These are phyloP conservation scores for Blastocystis hominis DNA, from an alignment of 352 stramenopile genomes.

Conservation along the genomic window DNA sequence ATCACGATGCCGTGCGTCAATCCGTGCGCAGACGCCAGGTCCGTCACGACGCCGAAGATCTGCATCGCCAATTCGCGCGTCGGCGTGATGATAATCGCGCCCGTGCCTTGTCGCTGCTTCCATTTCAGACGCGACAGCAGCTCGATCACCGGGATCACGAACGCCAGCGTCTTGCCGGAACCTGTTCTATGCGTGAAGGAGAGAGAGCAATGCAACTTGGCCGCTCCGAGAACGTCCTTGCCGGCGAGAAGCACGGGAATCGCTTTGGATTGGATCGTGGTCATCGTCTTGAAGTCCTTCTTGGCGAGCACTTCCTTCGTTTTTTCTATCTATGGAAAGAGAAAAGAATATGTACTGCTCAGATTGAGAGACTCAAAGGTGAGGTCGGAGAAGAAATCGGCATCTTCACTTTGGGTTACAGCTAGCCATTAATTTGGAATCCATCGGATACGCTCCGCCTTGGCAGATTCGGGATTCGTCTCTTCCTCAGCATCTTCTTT, in stretches of 20 bases:
- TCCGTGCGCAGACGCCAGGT: constrained; percentile 84
- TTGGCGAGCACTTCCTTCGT: background rate
- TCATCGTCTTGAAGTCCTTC: constrained; percentile 86
- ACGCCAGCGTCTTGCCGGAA: constrained; percentile 93
- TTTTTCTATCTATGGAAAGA: background rate
- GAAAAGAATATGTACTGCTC: background rate
- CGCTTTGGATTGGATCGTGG: constrained; percentile 88
- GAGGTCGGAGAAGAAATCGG: background rate
- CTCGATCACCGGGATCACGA: constrained; percentile 92
- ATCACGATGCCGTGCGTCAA: constrained; percentile 93
- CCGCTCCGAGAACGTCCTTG: constrained; percentile 88
- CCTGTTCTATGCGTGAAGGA: constrained; percentile 68
- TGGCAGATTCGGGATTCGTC: background rate
- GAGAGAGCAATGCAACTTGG: constrained; percentile 67
- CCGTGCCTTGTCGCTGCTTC: constrained; percentile 84
- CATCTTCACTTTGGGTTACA: background rate
- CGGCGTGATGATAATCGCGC: constrained; percentile 91
- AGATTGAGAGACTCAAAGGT: background rate
- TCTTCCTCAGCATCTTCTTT: background rate
- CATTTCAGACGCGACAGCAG: constrained; percentile 89
- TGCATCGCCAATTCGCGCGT: constrained; percentile 93
- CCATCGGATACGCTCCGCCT: background rate
- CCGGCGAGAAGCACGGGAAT: constrained; percentile 86
- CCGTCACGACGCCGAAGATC: constrained; percentile 92
- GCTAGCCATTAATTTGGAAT: background rate